Evolutionary conservation across 495 filamentous ascomycete genomes (phyloP).

Genomic region (Apodospora peruviana): DNA sequence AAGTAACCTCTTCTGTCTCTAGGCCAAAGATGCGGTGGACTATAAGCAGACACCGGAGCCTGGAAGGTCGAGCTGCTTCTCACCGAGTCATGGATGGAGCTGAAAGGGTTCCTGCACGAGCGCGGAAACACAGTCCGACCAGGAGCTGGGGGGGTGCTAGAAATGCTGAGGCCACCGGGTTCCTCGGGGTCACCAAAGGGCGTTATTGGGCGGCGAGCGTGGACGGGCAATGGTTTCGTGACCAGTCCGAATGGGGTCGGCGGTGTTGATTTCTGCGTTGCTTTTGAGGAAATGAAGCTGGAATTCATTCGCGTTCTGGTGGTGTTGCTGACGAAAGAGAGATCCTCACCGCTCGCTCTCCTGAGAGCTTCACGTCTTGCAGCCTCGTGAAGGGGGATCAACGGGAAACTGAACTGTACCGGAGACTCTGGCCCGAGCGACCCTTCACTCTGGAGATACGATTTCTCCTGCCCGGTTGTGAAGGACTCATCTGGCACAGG

Average conservation of each 20-base stretch:
- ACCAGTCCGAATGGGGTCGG: conserved; percentile 8
- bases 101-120: conserved; percentile 13
- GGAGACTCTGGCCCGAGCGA: conserved; percentile 5
- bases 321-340: conserved; percentile 12
- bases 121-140: conserved; percentile 6
- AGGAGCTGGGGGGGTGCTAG: background rate
- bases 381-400: conserved; percentile 22
- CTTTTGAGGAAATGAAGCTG: conserved; percentile 13
- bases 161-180: background rate
- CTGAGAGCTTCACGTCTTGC: conserved; percentile 16
- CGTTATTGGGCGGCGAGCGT: conserved; percentile 7
- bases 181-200: conserved; percentile 4
- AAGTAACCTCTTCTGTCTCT: conserved; percentile 3
- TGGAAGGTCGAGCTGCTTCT: conserved; percentile 5
- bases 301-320: conserved; percentile 14
- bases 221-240: conserved; percentile 11
- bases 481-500: conserved; percentile 2
- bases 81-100: conserved; percentile 6
- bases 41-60: background rate
- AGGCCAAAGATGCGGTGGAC: conserved; percentile 2
- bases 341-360: conserved; percentile 14
- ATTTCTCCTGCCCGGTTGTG: background rate
- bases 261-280: conserved; percentile 14
- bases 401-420: conserved; percentile 17
- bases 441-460: background rate